Percentiles rank a stretch among this genome's conserved stretches.
Evolutionary conservation across 176 grass and related monocot species (phyloP).

Genomic region (Carex littledalei): DNA sequence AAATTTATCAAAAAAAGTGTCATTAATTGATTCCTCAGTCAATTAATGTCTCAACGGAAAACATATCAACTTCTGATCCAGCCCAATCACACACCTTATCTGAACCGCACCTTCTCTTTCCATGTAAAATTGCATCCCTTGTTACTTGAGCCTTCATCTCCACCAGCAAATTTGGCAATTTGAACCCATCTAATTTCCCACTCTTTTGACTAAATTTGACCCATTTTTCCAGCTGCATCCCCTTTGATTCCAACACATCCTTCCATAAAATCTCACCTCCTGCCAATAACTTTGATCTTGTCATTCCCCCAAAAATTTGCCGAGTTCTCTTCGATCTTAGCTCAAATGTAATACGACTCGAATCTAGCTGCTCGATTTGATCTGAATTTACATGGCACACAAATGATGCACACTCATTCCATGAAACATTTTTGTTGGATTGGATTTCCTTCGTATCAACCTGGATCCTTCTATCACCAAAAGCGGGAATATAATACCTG

Average conservation of each 20-base stretch:
- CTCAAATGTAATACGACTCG: neutral
- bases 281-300: constrained; percentile 14
- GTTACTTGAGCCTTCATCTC: neutral
- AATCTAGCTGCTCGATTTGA: neutral
- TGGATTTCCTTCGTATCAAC: constrained; percentile 15
- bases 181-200: constrained; percentile 2
- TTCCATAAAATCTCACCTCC: constrained; percentile 22
- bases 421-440: neutral
- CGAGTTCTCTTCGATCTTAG: neutral
- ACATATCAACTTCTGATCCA: constrained; percentile 16
- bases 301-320: neutral
- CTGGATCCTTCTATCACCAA: neutral
- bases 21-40: constrained; percentile 11
- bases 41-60: constrained; percentile 16
- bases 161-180: constrained; percentile 21
- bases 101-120: neutral
- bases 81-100: neutral
- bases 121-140: constrained; percentile 1
- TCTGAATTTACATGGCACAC: constrained; percentile 5
- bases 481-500: neutral
- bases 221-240: constrained; percentile 10
- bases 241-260: constrained; percentile 10
- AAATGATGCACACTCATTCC: constrained; percentile 24
- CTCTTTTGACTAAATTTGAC: neutral
- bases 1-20: neutral